Conservation (phyloP, 2,329 filamentous ascomycete genomes). For the Botrytis tulipae region DNA sequence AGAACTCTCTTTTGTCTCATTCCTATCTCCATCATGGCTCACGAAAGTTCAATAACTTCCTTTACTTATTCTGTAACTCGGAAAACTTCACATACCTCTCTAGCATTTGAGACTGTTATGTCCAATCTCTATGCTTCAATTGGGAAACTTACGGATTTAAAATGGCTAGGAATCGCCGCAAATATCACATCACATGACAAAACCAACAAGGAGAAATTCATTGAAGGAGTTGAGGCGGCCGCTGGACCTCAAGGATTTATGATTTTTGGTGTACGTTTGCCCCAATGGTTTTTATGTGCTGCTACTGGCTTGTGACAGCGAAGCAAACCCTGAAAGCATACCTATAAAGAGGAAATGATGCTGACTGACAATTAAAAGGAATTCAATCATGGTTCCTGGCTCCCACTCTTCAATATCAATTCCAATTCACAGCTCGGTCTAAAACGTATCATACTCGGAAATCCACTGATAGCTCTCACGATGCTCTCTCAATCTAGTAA, state of each 20-base stretch:
- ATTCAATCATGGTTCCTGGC: conserved; percentile 29
- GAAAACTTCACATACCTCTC: conserved; percentile 19
- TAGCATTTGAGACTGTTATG: conserved; percentile 23
- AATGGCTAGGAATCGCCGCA: conserved; percentile 18
- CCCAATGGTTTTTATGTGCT: background rate
- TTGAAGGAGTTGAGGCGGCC: background rate
- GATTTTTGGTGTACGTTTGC: conserved; percentile 26
- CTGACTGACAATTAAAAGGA: conserved; percentile 23
- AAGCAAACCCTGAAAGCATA: background rate
- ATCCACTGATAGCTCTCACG: conserved; percentile 32
- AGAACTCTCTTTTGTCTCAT: background rate
- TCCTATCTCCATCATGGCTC: background rate
- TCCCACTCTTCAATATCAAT: conserved; percentile 26
- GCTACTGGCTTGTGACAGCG: background rate
- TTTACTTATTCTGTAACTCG: conserved; percentile 18
- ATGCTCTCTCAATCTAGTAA: conserved; percentile 28
- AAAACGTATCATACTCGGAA: conserved; percentile 31
- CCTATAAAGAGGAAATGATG: background rate
- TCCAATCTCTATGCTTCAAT: conserved; percentile 28
- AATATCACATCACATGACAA: conserved; percentile 18
- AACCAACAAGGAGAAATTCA: conserved; percentile 22
- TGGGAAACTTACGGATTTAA: conserved; percentile 9
- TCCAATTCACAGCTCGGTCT: conserved; percentile 20
- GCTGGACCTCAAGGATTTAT: conserved; percentile 31
- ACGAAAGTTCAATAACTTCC: background rate